Conservation (phyloP, 192 early-diverging fungal genomes). For the Backusella sp. region DNA sequence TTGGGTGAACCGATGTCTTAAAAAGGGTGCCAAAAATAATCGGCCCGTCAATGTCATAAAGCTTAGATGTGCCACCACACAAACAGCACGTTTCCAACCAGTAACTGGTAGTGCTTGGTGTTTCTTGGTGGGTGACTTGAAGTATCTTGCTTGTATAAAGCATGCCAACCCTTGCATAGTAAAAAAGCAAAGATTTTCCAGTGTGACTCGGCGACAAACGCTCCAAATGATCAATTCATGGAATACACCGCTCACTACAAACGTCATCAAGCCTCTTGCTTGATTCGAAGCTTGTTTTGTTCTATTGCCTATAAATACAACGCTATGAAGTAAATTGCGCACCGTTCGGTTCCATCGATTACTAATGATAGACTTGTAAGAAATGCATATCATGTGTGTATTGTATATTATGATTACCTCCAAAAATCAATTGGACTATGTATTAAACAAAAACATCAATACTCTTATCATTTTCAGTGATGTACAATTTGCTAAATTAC, state of each 20-base stretch:
- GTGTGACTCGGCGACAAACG: background rate
- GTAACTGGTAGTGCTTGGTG: background rate
- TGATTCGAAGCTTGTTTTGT: background rate
- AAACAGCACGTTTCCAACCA: background rate
- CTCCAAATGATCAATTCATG: constrained; percentile 6
- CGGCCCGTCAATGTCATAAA: constrained; percentile 2
- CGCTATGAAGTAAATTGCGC: background rate
- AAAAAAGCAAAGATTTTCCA: constrained; percentile 11
- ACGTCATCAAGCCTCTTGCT: background rate
- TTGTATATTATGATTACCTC: background rate
- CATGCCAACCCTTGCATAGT: background rate
- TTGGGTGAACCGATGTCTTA: constrained; percentile 6
- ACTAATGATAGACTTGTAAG: background rate
- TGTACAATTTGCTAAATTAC: background rate
- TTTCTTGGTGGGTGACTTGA: background rate
- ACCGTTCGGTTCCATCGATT: constrained; percentile 10
- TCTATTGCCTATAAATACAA: background rate
- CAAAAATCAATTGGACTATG: constrained; percentile 14
- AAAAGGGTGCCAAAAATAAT: constrained; percentile 11
- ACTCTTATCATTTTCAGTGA: no score
- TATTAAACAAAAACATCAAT: background rate
- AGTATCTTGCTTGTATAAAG: background rate
- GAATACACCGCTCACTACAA: constrained; percentile 4
- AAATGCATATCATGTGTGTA: background rate
- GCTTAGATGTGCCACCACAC: background rate